A percentile compares a stretch with the other conserved stretches of the same genome.
Conservation (phyloP, 148 eudicot species). For the Beta vulgaris region DNA sequence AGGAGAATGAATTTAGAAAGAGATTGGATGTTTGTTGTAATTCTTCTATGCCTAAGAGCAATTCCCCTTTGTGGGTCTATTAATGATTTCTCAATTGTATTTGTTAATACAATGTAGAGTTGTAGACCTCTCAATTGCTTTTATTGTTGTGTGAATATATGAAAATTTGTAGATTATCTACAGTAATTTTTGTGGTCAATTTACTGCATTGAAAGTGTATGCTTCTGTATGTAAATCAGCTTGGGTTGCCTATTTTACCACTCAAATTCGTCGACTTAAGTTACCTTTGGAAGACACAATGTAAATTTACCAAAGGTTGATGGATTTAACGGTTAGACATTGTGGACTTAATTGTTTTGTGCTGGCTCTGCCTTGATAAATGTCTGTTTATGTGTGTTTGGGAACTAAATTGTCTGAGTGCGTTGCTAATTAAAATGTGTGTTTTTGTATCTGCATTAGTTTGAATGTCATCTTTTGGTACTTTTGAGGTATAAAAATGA, state of each 20-base stretch:
- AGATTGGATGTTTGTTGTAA: slow-evolving; percentile 57
- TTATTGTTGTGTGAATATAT: slow-evolving; percentile 1
- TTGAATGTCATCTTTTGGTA: no score
- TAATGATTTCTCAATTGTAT: not conserved
- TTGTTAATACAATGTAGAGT: not conserved
- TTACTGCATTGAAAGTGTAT: not conserved
- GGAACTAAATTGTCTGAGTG: no score
- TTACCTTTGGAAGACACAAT: not conserved
- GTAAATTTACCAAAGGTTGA: not conserved
- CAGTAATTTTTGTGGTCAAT: not conserved
- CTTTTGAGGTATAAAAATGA: not conserved
- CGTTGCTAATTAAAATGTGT: no score
- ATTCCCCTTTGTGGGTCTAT: slow-evolving; percentile 70
- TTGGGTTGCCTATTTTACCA: not conserved
- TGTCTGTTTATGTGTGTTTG: no score
- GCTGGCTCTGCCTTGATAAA: no score
- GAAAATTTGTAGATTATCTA: not conserved
- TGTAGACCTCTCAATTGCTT: no score
- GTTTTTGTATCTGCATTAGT: not conserved
- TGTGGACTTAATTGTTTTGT: no score
- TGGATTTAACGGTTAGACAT: not conserved
- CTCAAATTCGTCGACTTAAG: not conserved
- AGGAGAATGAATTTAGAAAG: slow-evolving; percentile 47
- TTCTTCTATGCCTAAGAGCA: slow-evolving; percentile 63
- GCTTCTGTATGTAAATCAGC: not conserved